phyloP scores from a whole-genome alignment of 2,329 filamentous ascomycete genomes.

The Lojkania enalia region DNA sequence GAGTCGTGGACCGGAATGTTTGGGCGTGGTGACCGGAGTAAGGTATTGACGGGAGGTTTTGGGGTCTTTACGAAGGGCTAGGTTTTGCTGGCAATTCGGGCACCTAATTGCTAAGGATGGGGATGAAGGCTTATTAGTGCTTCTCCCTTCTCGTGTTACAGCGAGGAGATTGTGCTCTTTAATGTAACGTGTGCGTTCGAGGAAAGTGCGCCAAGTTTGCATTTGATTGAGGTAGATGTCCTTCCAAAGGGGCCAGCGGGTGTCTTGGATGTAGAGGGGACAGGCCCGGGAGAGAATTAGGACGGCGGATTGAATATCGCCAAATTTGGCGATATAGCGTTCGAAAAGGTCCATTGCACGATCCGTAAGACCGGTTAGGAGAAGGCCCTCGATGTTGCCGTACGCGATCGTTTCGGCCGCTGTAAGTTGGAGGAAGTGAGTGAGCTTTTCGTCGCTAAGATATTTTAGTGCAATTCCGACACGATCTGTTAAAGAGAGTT shows the following conservation, averaged over 20 bases:
- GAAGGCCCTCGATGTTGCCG: constrained; percentile 76
- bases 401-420: constrained; percentile 63
- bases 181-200: constrained; percentile 75
- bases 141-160: constrained; percentile 62
- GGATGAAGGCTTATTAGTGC: constrained; percentile 63
- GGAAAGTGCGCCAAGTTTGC: constrained; percentile 72
- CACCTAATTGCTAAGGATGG: constrained; percentile 76
- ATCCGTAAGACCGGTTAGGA: constrained; percentile 77
- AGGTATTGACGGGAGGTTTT: constrained; percentile 25
- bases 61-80: constrained; percentile 48
- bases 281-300: constrained; percentile 73
- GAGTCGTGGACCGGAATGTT: constrained; percentile 11
- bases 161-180: constrained; percentile 74
- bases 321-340: constrained; percentile 73
- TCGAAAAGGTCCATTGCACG: constrained; percentile 74
- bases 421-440: constrained; percentile 53
- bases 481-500: constrained; percentile 74
- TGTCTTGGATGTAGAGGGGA: constrained; percentile 76
- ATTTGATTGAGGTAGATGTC: constrained; percentile 72
- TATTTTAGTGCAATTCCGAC: constrained; percentile 74
- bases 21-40: constrained; percentile 19
- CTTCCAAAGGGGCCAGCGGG: constrained; percentile 75
- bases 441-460: constrained; percentile 59
- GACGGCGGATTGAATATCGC: constrained; percentile 78
- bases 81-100: constrained; percentile 68